These are phyloP conservation scores for Rhododendron williamsianum DNA, from an alignment of 148 eudicot genomes.

Conservation along the genomic window DNA sequence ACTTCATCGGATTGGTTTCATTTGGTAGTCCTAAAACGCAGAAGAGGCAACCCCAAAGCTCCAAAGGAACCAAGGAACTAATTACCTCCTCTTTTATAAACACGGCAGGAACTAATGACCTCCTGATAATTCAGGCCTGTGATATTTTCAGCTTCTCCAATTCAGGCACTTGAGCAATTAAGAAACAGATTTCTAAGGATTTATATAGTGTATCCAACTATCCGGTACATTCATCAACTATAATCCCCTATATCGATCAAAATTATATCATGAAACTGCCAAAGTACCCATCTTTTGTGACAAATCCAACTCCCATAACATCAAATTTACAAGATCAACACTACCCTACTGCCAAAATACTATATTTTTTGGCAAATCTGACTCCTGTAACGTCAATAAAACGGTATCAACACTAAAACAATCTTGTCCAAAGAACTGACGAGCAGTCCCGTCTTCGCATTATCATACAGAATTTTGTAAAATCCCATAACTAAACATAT, in stretches of 20 bases:
- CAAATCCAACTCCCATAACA: not conserved
- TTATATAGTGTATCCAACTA: not conserved
- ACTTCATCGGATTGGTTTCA: not conserved
- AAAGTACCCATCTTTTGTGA: not conserved
- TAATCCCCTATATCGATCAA: not conserved
- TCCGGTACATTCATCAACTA: not conserved
- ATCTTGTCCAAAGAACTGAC: not conserved
- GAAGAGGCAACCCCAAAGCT: not conserved
- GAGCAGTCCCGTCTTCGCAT: not conserved
- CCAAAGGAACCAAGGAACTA: not conserved
- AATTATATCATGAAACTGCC: not conserved
- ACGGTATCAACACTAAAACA: not conserved
- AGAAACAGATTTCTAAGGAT: not conserved
- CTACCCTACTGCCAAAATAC: not conserved
- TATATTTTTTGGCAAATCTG: not conserved
- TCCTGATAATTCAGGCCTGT: not conserved
- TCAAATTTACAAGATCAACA: not conserved
- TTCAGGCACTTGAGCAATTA: not conserved
- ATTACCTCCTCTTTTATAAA: not conserved
- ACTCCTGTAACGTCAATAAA: not conserved
- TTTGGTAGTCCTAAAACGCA: not conserved
- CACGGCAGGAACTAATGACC: not conserved
- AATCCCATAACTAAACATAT: not conserved
- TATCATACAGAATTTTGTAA: not conserved
- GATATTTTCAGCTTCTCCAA: not conserved